Percentiles rank a stretch among this genome's conserved stretches.
These are phyloP conservation scores for Naganishia albida DNA, from an alignment of 1,284 basidiomycete genomes.

Conservation along the genomic window DNA sequence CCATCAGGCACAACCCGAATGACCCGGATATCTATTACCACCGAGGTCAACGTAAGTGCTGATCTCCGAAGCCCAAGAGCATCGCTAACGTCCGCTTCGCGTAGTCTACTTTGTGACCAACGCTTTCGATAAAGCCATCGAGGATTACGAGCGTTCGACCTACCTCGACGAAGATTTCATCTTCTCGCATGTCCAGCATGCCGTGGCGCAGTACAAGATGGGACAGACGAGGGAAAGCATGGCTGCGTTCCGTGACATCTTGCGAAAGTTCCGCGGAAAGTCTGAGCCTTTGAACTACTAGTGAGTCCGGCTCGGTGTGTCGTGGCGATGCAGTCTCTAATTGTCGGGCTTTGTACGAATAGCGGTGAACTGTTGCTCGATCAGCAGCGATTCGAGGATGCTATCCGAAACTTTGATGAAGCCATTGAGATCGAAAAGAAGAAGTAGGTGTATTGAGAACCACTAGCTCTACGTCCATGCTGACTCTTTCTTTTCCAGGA, in stretches of 20 bases:
- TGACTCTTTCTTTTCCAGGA: constrained; percentile 52
- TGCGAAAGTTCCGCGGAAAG: constrained; percentile 75
- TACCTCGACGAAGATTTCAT: constrained; percentile 75
- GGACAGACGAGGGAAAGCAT: constrained; percentile 77
- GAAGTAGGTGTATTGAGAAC: constrained; percentile 58
- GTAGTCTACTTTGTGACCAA: constrained; percentile 93
- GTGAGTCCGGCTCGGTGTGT: constrained; percentile 57
- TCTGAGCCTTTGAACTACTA: constrained; percentile 91
- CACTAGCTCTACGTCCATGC: not conserved
- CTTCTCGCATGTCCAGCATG: constrained; percentile 94
- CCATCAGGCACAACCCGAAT: constrained; percentile 75
- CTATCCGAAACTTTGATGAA: constrained; percentile 91
- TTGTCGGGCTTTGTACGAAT: constrained; percentile 5
- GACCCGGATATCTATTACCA: constrained; percentile 99
- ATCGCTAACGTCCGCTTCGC: not conserved
- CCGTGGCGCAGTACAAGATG: constrained; percentile 94
- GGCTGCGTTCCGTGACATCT: constrained; percentile 81
- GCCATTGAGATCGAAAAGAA: constrained; percentile 84
- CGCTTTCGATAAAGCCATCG: constrained; percentile 80
- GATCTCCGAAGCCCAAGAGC: not conserved
- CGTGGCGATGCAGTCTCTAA: not conserved
- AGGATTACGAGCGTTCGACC: constrained; percentile 87
- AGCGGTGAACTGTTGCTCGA: constrained; percentile 95
- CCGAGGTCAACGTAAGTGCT: constrained; percentile 81
- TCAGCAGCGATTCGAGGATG: constrained; percentile 85